Percentiles rank a stretch among this genome's conserved stretches.
These are phyloP conservation scores for Melastoma candidum DNA, from an alignment of 441 rosid species.

Conservation along the genomic window DNA sequence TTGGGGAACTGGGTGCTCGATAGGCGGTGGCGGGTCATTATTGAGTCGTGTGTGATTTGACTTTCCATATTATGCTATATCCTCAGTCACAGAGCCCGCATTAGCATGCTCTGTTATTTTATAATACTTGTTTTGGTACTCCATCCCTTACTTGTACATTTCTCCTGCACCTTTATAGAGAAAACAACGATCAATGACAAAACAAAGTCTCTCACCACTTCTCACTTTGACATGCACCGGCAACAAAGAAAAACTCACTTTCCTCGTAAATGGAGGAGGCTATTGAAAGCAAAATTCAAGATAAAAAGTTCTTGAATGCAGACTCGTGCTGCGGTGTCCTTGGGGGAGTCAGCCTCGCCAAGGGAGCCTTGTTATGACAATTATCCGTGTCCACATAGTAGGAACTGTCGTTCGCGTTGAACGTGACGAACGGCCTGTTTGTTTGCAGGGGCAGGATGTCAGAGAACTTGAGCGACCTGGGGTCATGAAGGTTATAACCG, in stretches of 20 bases:
- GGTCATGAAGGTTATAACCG: constrained; percentile 94
- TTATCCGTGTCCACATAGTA: constrained; percentile 64
- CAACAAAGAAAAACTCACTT: too few relatives aligned
- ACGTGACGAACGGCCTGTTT: constrained; percentile 75
- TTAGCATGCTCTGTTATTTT: too few relatives aligned
- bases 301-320: constrained; percentile 75
- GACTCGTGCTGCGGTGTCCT: constrained; percentile 48
- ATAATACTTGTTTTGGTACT: too few relatives aligned
- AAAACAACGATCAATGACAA: too few relatives aligned
- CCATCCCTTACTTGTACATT: too few relatives aligned
- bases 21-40: constrained; percentile 31
- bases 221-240: too few relatives aligned
- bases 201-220: too few relatives aligned
- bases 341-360: constrained; percentile 68
- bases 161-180: too few relatives aligned
- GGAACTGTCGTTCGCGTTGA: constrained; percentile 64
- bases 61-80: neutral
- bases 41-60: constrained; percentile 1
- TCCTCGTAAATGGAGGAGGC: too few relatives aligned
- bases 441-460: constrained; percentile 67
- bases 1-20: constrained; percentile 42
- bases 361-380: constrained; percentile 80
- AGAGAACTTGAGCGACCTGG: constrained; percentile 64
- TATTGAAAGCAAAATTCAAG: neutral
- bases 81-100: too few relatives aligned